Evolutionary conservation across 2,329 filamentous ascomycete species (phyloP).

Genomic region (Alternaria consortialis): DNA sequence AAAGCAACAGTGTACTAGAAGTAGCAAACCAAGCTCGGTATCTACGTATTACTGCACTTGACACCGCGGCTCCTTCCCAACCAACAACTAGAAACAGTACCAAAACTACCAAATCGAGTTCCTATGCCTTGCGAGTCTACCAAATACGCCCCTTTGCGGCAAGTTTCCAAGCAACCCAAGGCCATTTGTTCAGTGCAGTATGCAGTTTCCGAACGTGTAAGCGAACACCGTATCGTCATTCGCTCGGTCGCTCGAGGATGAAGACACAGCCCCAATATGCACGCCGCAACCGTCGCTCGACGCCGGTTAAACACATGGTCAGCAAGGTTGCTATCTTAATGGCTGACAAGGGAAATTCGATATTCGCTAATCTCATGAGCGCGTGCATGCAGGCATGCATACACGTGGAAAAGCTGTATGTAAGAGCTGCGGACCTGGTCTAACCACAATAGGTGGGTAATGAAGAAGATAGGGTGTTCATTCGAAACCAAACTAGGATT

Average conservation of each 20-base stretch:
- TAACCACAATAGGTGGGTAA: neutral
- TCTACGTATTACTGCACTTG: no score
- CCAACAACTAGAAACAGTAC: no score
- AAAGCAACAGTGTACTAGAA: neutral
- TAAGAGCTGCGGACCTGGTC: neutral
- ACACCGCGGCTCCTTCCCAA: no score
- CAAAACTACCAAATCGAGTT: no score
- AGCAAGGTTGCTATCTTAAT: conserved; percentile 2
- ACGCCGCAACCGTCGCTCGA: neutral
- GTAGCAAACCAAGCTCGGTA: no score
- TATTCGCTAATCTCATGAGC: neutral
- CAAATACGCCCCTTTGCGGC: no score
- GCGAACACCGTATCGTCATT: neutral
- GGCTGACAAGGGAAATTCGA: neutral
- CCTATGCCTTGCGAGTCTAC: neutral
- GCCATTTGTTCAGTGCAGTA: neutral
- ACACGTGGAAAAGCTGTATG: neutral
- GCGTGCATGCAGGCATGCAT: neutral
- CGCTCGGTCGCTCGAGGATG: neutral
- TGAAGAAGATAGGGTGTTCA: no score
- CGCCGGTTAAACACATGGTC: neutral
- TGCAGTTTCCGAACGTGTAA: neutral
- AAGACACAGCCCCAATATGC: neutral
- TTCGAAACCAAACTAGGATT: neutral
- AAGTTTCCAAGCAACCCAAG: no score